phyloP scores from a whole-genome alignment of 73 alveolate genomes.

The Blepharisma stoltei region DNA sequence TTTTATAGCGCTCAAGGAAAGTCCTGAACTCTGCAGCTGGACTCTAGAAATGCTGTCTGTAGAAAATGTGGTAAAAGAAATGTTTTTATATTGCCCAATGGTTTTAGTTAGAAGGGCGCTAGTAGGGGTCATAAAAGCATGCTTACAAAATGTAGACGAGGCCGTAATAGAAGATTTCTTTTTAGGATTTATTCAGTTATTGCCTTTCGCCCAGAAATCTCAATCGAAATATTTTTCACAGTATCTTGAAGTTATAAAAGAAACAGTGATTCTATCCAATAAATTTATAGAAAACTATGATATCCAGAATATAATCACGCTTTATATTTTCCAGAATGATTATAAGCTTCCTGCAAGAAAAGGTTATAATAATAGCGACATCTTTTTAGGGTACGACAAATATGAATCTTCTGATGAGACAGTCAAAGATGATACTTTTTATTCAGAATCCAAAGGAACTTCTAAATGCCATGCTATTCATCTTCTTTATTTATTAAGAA shows the following conservation, averaged over 20 bases:
- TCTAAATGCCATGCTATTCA: background rate
- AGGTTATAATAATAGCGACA: background rate
- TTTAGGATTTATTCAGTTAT: background rate
- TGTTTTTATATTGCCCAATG: slow-evolving; percentile 5
- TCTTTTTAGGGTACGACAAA: slow-evolving; percentile 6
- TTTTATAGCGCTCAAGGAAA: background rate
- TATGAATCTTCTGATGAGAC: background rate
- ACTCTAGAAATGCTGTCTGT: background rate
- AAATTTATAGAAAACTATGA: background rate
- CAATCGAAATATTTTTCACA: background rate
- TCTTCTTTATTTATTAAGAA: background rate
- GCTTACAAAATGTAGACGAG: background rate
- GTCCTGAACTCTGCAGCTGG: background rate
- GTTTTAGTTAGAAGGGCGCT: slow-evolving; percentile 3
- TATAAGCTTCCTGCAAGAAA: background rate
- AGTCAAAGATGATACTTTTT: background rate
- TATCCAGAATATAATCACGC: background rate
- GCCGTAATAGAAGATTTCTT: background rate
- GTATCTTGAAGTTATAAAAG: background rate
- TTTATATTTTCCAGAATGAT: background rate
- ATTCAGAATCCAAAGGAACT: background rate
- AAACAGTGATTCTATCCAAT: background rate
- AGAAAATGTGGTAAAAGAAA: slow-evolving; percentile 18
- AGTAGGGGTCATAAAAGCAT: background rate
- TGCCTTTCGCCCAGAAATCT: background rate